Base-by-base conservation (phyloP, 441 rosid genomes). In the Populus hybrid region DNA sequence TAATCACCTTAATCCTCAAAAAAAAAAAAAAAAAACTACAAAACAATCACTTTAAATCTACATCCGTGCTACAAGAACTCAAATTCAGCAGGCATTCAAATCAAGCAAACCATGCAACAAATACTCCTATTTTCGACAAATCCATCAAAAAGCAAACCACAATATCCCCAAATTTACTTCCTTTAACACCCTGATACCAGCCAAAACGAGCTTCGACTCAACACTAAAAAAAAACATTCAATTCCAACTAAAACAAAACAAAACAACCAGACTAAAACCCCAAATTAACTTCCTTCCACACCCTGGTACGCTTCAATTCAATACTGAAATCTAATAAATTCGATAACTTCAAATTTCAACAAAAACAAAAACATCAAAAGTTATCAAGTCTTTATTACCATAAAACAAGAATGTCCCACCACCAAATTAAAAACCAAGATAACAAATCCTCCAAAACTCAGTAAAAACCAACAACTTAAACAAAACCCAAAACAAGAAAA, bases 61-160 rank as follows among this genome's bases (percentile, higher is more conserved):
- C 26, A 32, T 59, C 8, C 5, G 42, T 40, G 32, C 34, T 71
- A 9, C 5, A 71, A 10, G 24, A 64, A 36, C 53, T n/a, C 53
- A 24, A 79, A 71, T 67, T 70, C 23, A 70, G 4, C 61, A 73
- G 57, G 32, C 63, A 10, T 59, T 70, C 63, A 75, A 59, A 28
- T 32, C 35, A 57, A 10, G 50, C 59, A 75, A 79, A 28, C 74
- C 75, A 72, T 18, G 64, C 21, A 21, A 66, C n/a, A 26, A 71
- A 65, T 34, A 5, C 72, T 73, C 67, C 14, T 21, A 72, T 63
- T 61, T 53, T 67, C 71, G 42, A 0, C 34, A 78, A 50, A 68
- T 2, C 42, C 74, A 32, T 24, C 66, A 61, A 10, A 21, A 21
- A n/a, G n/a, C 64, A 59, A 59, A 8, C 64, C 64, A 59, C 0